Evolutionary conservation across 495 filamentous ascomycete species (phyloP).

Genomic region (Trichoderma orchidacearum): DNA sequence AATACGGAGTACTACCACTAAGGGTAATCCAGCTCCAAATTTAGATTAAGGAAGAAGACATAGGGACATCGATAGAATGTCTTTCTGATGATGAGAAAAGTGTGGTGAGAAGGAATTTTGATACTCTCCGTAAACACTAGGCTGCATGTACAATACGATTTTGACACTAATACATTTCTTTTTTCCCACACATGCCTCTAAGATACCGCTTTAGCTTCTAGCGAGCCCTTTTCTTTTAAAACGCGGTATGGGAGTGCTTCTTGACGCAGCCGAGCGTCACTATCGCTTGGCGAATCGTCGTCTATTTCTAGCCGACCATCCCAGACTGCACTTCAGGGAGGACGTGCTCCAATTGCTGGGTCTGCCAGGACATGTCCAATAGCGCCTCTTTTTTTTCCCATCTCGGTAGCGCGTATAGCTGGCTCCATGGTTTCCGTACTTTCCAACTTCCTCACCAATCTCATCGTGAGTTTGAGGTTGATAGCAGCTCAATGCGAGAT

Average conservation of each 20-base stretch:
- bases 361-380: not conserved
- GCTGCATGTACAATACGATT: not conserved
- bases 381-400: not conserved
- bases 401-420: not conserved
- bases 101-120: no score
- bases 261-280: no score
- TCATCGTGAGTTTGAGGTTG: not conserved
- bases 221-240: not conserved
- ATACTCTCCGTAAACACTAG: no score
- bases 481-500: not conserved
- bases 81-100: no score
- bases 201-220: no score
- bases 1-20: no score
- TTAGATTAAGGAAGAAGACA: not conserved
- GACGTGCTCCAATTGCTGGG: no score
- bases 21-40: not conserved
- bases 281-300: no score
- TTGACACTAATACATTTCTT: not conserved
- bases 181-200: not conserved
- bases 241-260: no score
- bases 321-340: no score
- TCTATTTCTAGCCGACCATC: no score
- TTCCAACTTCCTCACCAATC: not conserved
- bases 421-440: not conserved
- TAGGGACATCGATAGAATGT: no score